Percentiles rank a stretch among this genome's conserved stretches.
Evolutionary conservation across 1,284 basidiomycete genomes (phyloP).

Genomic region (Cryptococcus deneoformans): DNA sequence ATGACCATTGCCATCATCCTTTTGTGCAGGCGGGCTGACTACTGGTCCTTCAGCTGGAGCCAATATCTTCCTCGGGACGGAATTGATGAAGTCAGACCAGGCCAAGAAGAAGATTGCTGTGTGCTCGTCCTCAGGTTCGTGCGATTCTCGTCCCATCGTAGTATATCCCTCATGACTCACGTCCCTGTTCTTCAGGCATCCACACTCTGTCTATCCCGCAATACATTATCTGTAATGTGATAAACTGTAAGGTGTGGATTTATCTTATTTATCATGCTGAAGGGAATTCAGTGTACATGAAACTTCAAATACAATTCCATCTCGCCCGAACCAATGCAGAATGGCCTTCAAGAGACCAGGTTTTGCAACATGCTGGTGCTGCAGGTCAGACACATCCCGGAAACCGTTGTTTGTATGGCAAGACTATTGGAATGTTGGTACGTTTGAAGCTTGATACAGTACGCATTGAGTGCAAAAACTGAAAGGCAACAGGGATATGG

Average conservation of each 20-base stretch:
- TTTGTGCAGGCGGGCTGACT: background rate
- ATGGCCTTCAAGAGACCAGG: background rate
- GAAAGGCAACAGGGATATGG: slow-evolving; percentile 24
- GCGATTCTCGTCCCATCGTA: background rate
- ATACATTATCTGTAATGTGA: slow-evolving; percentile 38
- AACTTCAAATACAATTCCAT: slow-evolving; percentile 9
- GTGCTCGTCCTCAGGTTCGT: slow-evolving; percentile 32
- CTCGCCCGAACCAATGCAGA: slow-evolving; percentile 3
- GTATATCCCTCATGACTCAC: background rate
- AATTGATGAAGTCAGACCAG: slow-evolving; percentile 21
- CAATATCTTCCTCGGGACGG: slow-evolving; percentile 26
- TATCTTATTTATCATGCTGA: background rate
- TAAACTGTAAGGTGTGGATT: slow-evolving; percentile 23
- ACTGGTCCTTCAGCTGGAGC: slow-evolving; percentile 28
- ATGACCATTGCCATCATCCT: slow-evolving; percentile 3
- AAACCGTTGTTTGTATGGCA: slow-evolving; percentile 11
- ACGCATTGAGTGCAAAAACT: slow-evolving; percentile 2
- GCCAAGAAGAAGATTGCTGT: slow-evolving; percentile 28
- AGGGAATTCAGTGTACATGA: slow-evolving; percentile 4
- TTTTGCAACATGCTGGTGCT: slow-evolving; percentile 4
- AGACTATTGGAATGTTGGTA: slow-evolving; percentile 27
- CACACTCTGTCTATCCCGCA: slow-evolving; percentile 43
- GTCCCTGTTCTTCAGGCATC: slow-evolving; percentile 23
- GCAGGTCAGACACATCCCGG: slow-evolving; percentile 3
- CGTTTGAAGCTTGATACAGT: background rate